Percentiles rank a stretch among this genome's conserved stretches.
These are phyloP conservation scores for Parietichytrium sp. DNA, from an alignment of 108 stramenopile species.

Conservation along the genomic window DNA sequence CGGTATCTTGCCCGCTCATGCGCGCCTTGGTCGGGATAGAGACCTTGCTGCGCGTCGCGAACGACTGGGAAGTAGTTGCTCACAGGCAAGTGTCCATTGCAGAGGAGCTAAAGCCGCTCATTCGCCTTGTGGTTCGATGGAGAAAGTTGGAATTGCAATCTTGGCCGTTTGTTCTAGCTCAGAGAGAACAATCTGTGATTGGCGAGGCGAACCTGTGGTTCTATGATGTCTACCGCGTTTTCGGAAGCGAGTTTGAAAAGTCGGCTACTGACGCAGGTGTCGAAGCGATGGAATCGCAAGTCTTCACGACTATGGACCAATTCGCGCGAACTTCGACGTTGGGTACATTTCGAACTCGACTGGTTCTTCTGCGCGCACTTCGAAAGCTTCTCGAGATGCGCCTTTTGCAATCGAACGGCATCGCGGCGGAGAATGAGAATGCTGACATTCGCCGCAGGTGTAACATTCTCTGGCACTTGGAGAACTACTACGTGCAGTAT, in stretches of 20 bases:
- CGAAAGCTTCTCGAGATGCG: conserved; percentile 10
- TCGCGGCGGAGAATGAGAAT: not conserved
- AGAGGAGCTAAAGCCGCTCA: conserved; percentile 66
- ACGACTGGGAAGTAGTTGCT: conserved; percentile 96
- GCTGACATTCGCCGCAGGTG: too few species aligned
- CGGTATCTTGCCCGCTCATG: conserved; percentile 65
- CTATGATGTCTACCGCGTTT: conserved; percentile 42
- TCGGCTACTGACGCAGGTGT: not conserved
- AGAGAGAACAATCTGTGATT: conserved; percentile 18
- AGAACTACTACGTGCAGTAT: conserved; percentile 12
- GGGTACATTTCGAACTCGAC: conserved; percentile 54
- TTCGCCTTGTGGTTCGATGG: conserved; percentile 80
- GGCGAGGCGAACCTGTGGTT: conserved; percentile 49
- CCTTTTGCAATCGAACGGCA: not conserved
- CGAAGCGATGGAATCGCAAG: too few species aligned
- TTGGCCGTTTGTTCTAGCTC: conserved; percentile 67
- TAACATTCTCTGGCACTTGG: conserved; percentile 22
- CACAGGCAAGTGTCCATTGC: conserved; percentile 72
- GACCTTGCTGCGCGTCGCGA: conserved; percentile 76
- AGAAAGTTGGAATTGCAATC: conserved; percentile 84
- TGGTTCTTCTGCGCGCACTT: conserved; percentile 49
- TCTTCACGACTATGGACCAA: conserved; percentile 53
- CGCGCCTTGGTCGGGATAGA: conserved; percentile 86
- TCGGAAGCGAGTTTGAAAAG: conserved; percentile 35
- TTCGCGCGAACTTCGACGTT: conserved; percentile 49